Evolutionary conservation across 345 rosid species (phyloP), one percentile per base, ranked within the genome.

Genomic region (Eucalyptus lansdowneana): DNA sequence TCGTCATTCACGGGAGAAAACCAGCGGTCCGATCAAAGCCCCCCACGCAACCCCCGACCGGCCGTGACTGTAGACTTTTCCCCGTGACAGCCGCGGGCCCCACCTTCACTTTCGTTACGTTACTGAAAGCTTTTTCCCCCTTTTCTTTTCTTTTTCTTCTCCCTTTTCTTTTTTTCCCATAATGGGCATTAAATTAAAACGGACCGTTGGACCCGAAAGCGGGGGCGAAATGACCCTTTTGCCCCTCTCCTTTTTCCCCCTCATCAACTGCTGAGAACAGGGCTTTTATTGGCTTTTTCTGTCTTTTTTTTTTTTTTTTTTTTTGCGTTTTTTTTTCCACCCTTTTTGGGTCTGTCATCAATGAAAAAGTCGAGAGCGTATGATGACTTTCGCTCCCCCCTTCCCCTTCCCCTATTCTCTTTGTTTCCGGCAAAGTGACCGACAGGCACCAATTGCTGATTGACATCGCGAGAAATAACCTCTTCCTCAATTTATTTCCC

Each of bases 131-230:
- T 72, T 37, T 44, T 56, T 37, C 42, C 11, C 9, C 44, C 50
- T 40, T 24, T 19, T 31, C 6, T 6, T 25, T 5, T 31, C 21
- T 6, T 19, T 22, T 13, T 27, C 47, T 17, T 7, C 9, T 7
- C 9, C 9, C 13, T n/a, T 10, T 19, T 13, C 4, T 29, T n/a
- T 45, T 45, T 4, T 37, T 10, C 42, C 80, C 44, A 76, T 49
- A 88, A 37, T 53, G 87, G 87, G 16, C 29, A 54, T 17, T 81
- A 54, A 83, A 50, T 31, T 81, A 80, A 80, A 88, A 56, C 85
- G 91, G 88, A 87, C 80, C 83, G 92, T 31, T 53, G 91, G 89
- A 29, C 85, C 65, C 12, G 87, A 90, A 76, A 37, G 31, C 4
- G 86, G 51, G 2, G 60, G 21, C 89, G 88, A 42, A 80, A 88